A percentile compares a stretch with the other conserved stretches of the same genome.
These are phyloP conservation scores for Lentinula lateritia DNA, from an alignment of 768 basidiomycete genomes.

Conservation along the genomic window DNA sequence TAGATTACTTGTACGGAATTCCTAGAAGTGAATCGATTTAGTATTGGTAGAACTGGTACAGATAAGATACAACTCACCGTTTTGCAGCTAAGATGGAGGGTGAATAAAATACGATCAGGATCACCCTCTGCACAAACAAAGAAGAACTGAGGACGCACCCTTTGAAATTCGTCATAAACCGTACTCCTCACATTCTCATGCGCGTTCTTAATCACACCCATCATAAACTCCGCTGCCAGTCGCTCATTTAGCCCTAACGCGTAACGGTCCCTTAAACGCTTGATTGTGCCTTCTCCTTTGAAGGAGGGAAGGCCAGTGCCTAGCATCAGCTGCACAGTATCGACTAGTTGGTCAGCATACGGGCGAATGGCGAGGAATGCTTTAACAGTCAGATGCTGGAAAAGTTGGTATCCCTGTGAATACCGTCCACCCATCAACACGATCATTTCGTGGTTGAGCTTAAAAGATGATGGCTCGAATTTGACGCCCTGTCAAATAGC, in stretches of 20 bases:
- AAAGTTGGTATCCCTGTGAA: conserved; percentile 91
- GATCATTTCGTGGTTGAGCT: conserved; percentile 98
- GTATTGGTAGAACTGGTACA: neutral
- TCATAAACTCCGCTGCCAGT: conserved; percentile 93
- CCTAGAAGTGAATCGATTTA: neutral
- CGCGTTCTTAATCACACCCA: conserved; percentile 82
- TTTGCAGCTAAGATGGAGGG: neutral
- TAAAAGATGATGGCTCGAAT: conserved; percentile 98
- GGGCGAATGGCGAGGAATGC: conserved; percentile 97
- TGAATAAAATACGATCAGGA: neutral
- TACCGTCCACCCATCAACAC: conserved; percentile 93
- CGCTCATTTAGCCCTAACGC: conserved; percentile 76
- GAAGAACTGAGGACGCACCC: conserved; percentile 33
- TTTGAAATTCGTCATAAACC: conserved; percentile 94
- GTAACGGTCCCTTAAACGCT: conserved; percentile 82
- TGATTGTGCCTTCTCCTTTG: conserved; percentile 93
- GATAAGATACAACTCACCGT: neutral
- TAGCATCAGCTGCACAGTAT: conserved; percentile 89
- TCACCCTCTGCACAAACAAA: neutral
- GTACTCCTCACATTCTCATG: conserved; percentile 93
- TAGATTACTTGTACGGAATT: neutral
- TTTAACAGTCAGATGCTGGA: conserved; percentile 91
- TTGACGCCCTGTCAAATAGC: conserved; percentile 75
- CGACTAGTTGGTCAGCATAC: conserved; percentile 84
- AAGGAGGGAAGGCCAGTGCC: conserved; percentile 93